phyloP scores from a whole-genome alignment of 139 green algal species.

The Chlorella sp. region DNA sequence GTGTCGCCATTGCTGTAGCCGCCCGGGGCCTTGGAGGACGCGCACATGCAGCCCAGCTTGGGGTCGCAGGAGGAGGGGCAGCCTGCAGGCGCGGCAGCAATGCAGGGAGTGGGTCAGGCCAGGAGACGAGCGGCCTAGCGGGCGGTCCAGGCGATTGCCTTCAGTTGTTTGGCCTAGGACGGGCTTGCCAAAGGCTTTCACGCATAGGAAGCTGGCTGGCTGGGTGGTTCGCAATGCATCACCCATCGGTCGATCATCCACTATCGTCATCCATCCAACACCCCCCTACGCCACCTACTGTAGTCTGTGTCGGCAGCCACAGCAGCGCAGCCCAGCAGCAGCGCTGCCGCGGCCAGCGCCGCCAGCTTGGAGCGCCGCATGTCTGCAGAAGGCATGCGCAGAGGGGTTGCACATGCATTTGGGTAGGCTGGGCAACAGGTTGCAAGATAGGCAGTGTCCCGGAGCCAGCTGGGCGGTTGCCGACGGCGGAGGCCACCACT shows the following conservation, averaged over 20 bases:
- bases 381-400: not conserved
- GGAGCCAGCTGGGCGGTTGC: too few species aligned
- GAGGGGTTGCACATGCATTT: not conserved
- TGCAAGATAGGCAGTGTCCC: not conserved
- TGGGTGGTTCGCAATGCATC: too few species aligned
- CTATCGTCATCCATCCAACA: too few species aligned
- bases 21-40: not conserved
- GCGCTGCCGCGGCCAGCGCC: not conserved
- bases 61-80: slow-evolving; percentile 27
- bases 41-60: slow-evolving; percentile 30
- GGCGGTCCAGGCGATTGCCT: too few species aligned
- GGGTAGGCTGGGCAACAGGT: not conserved
- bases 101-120: too few species aligned
- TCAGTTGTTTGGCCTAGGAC: too few species aligned
- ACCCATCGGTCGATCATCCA: too few species aligned
- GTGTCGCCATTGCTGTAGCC: not conserved
- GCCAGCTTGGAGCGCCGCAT: not conserved
- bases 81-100: not conserved
- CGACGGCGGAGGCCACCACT: too few species aligned
- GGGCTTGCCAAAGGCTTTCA: too few species aligned
- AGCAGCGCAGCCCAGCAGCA: slow-evolving; percentile 3
- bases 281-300: not conserved
- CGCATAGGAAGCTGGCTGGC: too few species aligned
- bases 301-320: not conserved
- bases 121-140: too few species aligned